phyloP scores from a whole-genome alignment of 768 basidiomycete species.

The Suillus variegatus region DNA sequence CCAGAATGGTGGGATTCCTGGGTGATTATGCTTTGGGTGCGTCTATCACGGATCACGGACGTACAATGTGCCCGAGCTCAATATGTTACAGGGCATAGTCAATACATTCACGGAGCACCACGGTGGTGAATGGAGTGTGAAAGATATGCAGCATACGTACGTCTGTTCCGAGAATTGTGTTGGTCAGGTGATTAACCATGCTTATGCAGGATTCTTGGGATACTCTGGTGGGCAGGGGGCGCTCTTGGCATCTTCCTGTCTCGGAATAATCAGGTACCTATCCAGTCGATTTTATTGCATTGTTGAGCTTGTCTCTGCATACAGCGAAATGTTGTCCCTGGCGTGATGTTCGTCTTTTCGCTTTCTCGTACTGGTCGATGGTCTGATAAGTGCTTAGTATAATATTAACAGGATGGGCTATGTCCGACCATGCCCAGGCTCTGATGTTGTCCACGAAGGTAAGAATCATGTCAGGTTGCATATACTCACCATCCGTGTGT shows the following conservation, averaged over 20 bases:
- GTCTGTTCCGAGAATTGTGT: conserved; percentile 27
- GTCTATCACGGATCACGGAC: conserved; percentile 21
- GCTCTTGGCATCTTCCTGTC: conserved; percentile 84
- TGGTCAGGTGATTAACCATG: conserved; percentile 8
- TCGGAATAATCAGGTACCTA: conserved; percentile 68
- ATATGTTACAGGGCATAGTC: conserved; percentile 42
- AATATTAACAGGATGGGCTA: conserved; percentile 91
- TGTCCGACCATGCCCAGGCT: conserved; percentile 87
- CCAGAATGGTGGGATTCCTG: conserved; percentile 90
- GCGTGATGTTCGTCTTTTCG: conserved; percentile 60
- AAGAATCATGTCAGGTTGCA: not conserved
- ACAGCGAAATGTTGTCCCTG: conserved; percentile 79
- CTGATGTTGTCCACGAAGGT: conserved; percentile 85
- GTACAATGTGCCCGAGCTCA: not conserved
- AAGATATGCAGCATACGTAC: conserved; percentile 94
- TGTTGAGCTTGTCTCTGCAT: conserved; percentile 2
- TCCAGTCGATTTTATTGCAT: conserved; percentile 2
- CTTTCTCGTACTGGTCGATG: not conserved
- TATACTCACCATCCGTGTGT: not conserved
- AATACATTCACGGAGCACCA: conserved; percentile 95
- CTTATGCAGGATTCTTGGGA: conserved; percentile 50
- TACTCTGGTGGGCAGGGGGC: conserved; percentile 86
- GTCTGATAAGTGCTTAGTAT: conserved; percentile 47
- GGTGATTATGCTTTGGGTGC: conserved; percentile 56
- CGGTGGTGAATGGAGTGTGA: conserved; percentile 78